Base-by-base conservation (phyloP, 192 early-diverging fungal genomes). In the Phlyctochytrium planicorne region DNA sequence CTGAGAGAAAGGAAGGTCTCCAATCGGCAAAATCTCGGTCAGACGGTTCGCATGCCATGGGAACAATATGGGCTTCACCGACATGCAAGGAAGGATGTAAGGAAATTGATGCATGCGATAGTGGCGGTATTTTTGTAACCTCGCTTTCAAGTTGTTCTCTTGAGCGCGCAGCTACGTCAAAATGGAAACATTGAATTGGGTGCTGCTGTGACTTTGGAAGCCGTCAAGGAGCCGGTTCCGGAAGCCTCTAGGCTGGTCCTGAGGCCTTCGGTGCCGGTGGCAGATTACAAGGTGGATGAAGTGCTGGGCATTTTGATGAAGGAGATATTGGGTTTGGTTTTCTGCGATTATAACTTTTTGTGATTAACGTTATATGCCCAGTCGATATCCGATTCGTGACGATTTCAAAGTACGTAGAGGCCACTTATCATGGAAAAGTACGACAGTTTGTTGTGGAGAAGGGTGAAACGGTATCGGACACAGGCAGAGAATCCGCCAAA, bases 281-380 rank as follows among this genome's bases (percentile, higher is more conserved):
- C 63, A 2, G 66, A 73, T 20, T 80, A 81, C 59, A 60, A 80
- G 0, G 60, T 76, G 10, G 83, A 89, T 64, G 61, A 79, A 16
- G 59, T 75, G 40, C 73, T 91, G 25, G 75, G 52, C 16, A 76
- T 84, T 0, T 89, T 80, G 62, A 59, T 78, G 29, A 88, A 89
- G 35, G 87, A 91, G 67, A 76, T 87, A 16, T 67, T 91, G 64
- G 65, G 88, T 89, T 82, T 59, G 77, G 37, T 20, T n/a, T 23
- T 33, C 17, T 17, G 0, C 14, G 4, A 14, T 47, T 23, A 23
- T 30, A 32, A 6, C 30, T 25, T 53, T 73, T 32, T 32, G 25
- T 55, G 27, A 1, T 47, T 69, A 47, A 65, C 35, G 25, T 59
- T 2, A 47, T 35, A 2, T 47, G n/a, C 40, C 40, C 40, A 47